Evolutionary conservation across 768 basidiomycete genomes (phyloP).

Genomic region (Mycena pura): DNA sequence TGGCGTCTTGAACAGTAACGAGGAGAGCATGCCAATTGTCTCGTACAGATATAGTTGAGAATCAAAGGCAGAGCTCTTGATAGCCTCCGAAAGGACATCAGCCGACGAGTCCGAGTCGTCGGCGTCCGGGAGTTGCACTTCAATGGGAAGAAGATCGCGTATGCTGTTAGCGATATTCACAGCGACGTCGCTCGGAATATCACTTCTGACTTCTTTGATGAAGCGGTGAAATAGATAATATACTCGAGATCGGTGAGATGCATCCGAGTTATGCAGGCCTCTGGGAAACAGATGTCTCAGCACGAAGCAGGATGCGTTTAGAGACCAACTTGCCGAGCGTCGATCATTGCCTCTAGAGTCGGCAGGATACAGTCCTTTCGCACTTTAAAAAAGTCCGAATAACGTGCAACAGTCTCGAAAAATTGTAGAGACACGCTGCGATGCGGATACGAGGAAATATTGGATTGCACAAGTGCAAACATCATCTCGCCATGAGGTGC

Average conservation of each 20-base stretch:
- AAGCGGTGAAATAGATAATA: conserved; percentile 95
- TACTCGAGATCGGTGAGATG: conserved; percentile 73
- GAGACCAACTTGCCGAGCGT: conserved; percentile 64
- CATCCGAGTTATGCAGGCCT: conserved; percentile 83
- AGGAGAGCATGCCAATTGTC: conserved; percentile 84
- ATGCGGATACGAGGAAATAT: conserved; percentile 84
- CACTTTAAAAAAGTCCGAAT: conserved; percentile 96
- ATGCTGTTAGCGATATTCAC: conserved; percentile 73
- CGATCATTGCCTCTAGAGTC: conserved; percentile 88
- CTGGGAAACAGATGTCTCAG: conserved; percentile 46
- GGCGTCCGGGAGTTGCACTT: conserved; percentile 76
- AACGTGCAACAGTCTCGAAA: conserved; percentile 92
- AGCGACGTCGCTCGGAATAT: conserved; percentile 77
- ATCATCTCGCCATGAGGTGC: conserved; percentile 93
- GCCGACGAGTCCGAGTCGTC: conserved; percentile 65
- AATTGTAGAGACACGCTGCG: conserved; percentile 86
- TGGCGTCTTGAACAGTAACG: conserved; percentile 69
- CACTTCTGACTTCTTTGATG: conserved; percentile 80
- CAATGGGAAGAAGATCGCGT: conserved; percentile 79
- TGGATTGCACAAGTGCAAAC: conserved; percentile 80
- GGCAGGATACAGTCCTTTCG: conserved; percentile 89
- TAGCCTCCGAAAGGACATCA: conserved; percentile 81
- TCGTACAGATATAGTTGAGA: conserved; percentile 96
- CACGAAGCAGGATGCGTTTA: not conserved
- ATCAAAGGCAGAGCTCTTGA: conserved; percentile 79